A percentile compares a stretch with the other conserved stretches of the same genome.
phyloP scores from a whole-genome alignment of 257 asterid species.

The Scutellaria barbata region DNA sequence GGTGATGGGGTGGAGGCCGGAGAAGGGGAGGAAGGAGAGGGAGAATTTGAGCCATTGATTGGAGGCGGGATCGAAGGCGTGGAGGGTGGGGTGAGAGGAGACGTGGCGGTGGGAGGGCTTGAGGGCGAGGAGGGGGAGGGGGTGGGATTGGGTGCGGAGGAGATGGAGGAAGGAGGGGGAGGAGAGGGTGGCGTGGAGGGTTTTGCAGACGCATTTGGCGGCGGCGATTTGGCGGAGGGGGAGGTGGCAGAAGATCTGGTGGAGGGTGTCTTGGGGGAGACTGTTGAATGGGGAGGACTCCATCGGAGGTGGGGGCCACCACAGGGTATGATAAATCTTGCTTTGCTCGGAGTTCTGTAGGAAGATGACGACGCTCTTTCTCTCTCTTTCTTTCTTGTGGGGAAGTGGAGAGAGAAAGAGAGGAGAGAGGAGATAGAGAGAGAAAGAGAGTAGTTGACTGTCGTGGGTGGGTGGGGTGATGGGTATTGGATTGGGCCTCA shows the following conservation, averaged over 20 bases:
- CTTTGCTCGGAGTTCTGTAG: not conserved
- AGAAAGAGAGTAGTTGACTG: too few species aligned
- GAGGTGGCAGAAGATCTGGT: conserved; percentile 78
- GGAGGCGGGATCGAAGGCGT: conserved; percentile 73
- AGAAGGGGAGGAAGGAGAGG: conserved; percentile 82
- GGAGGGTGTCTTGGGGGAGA: conserved; percentile 81
- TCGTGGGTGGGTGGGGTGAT: too few species aligned
- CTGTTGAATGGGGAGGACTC: conserved; percentile 78
- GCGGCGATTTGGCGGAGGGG: conserved; percentile 75
- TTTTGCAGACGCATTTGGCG: conserved; percentile 72
- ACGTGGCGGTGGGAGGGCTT: conserved; percentile 69
- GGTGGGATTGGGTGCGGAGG: conserved; percentile 58
- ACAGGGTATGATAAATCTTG: conserved; percentile 5
- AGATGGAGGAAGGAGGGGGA: conserved; percentile 74
- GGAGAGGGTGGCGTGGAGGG: conserved; percentile 61
- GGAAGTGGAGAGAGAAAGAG: not conserved
- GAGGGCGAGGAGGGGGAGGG: conserved; percentile 71
- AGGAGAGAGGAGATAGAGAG: not conserved
- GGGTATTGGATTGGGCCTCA: too few species aligned
- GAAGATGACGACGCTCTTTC: too few species aligned
- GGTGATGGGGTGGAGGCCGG: conserved; percentile 83
- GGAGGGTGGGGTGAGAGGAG: conserved; percentile 67
- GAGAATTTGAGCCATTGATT: conserved; percentile 78
- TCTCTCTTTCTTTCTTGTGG: not conserved
- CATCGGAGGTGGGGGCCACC: conserved; percentile 42